Evolutionary conservation across 1,284 basidiomycete species (phyloP).

Genomic region (Cutaneotrichosporon dermatis): DNA sequence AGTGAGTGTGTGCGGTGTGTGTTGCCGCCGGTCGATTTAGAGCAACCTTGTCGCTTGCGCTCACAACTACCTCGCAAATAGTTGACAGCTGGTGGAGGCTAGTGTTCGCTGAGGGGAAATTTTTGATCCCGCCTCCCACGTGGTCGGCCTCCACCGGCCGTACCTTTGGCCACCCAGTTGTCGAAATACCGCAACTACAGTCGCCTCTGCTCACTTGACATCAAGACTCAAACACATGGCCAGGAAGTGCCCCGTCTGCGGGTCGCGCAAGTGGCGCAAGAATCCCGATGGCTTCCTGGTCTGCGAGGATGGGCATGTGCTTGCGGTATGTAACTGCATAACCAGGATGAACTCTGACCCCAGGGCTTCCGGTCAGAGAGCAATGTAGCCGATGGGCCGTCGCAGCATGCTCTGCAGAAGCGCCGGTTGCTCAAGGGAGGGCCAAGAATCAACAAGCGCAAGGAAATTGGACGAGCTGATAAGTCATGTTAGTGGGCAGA

Average conservation of each 20-base stretch:
- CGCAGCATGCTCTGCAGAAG: conserved; percentile 33
- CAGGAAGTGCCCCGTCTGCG: conserved; percentile 40
- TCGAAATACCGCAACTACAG: background rate
- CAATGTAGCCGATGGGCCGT: conserved; percentile 30
- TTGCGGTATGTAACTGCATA: conserved; percentile 29
- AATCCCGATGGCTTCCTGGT: conserved; percentile 27
- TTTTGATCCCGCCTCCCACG: conserved; percentile 21
- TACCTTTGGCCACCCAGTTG: conserved; percentile 1
- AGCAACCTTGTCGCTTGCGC: too few species aligned
- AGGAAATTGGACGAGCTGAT: conserved; percentile 30
- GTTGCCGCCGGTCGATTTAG: too few species aligned
- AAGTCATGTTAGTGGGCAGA: conserved; percentile 31
- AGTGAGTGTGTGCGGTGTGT: background rate
- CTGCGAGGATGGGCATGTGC: conserved; percentile 49
- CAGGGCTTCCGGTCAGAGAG: conserved; percentile 45
- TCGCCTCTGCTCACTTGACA: background rate
- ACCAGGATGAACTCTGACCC: background rate
- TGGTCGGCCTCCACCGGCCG: conserved; percentile 15
- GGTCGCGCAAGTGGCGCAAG: conserved; percentile 45
- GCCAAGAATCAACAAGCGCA: conserved; percentile 27
- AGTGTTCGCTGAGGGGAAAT: conserved; percentile 7
- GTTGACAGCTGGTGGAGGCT: background rate
- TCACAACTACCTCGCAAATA: background rate
- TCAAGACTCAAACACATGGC: conserved; percentile 26
- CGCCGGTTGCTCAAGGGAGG: conserved; percentile 26